phyloP scores from a whole-genome alignment of 768 basidiomycete genomes.

The Kwoniella sp. region DNA sequence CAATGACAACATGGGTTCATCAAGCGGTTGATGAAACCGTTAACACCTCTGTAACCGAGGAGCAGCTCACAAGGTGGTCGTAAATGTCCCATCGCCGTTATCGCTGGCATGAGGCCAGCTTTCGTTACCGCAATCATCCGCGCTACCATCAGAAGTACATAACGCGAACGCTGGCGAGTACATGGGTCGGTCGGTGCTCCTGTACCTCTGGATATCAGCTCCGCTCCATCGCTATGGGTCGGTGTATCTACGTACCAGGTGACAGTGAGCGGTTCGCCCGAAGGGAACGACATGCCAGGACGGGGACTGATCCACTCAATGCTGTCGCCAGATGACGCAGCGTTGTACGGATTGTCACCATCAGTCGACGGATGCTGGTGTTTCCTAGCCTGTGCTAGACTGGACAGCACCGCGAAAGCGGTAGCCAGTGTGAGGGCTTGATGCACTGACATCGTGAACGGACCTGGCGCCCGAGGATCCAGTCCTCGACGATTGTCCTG shows the following conservation, averaged over 20 bases:
- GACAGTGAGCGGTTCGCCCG: slow-evolving; percentile 9
- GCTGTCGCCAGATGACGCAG: neutral
- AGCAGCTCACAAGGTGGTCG: slow-evolving; percentile 3
- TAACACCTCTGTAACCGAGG: no score
- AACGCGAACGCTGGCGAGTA: slow-evolving; percentile 8
- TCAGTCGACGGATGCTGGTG: no score
- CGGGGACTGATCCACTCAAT: slow-evolving; percentile 9
- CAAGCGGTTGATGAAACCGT: neutral
- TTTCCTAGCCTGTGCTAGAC: neutral
- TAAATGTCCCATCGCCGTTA: slow-evolving; percentile 8
- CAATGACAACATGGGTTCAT: neutral
- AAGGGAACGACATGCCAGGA: neutral
- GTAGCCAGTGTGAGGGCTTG: neutral
- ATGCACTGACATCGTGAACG: no score
- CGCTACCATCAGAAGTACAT: neutral
- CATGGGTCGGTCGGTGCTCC: slow-evolving; percentile 1
- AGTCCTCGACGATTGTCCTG: no score
- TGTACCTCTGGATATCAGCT: neutral
- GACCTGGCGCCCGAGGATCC: no score
- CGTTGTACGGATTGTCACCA: no score
- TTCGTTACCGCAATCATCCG: slow-evolving; percentile 6
- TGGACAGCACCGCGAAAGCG: neutral
- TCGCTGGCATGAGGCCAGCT: slow-evolving; percentile 1
- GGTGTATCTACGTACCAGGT: slow-evolving; percentile 1
- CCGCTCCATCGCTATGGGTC: neutral